Percentiles rank a stretch among this genome's conserved stretches.
Conservation (phyloP, 2,329 filamentous ascomycete species). For the Mycogone perniciosa region DNA sequence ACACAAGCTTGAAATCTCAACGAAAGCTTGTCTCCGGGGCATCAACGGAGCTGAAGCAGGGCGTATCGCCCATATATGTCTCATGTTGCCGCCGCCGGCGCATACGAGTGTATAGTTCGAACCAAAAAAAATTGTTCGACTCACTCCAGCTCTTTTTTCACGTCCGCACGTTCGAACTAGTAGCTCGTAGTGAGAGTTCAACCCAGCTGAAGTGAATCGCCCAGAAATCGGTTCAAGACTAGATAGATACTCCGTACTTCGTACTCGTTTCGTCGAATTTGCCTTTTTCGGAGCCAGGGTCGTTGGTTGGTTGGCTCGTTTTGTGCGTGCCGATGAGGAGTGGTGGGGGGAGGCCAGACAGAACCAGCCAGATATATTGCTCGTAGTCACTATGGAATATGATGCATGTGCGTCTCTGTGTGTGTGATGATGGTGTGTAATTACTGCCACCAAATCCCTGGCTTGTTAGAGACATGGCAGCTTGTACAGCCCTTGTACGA, state of each 20-base stretch:
- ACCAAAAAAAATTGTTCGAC: neutral
- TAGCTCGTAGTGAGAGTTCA: neutral
- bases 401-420: neutral
- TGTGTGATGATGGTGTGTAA: neutral
- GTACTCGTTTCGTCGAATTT: neutral
- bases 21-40: neutral
- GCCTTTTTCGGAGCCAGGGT: slow-evolving; percentile 2
- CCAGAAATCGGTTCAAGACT: neutral
- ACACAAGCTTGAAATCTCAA: neutral
- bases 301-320: neutral
- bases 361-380: too few species aligned
- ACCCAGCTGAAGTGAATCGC: neutral
- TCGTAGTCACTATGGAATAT: neutral
- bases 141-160: too few species aligned
- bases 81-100: neutral
- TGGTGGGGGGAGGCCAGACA: neutral
- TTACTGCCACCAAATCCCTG: neutral
- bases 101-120: too few species aligned
- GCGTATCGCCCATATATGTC: too few species aligned
- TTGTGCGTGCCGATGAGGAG: neutral
- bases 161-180: neutral
- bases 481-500: neutral
- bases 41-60: neutral
- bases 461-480: neutral
- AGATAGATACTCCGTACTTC: neutral